Percentiles rank a stretch among this genome's conserved stretches.
These are phyloP conservation scores for Fraxinus cuspidata DNA, from an alignment of 257 asterid genomes.

Conservation along the genomic window DNA sequence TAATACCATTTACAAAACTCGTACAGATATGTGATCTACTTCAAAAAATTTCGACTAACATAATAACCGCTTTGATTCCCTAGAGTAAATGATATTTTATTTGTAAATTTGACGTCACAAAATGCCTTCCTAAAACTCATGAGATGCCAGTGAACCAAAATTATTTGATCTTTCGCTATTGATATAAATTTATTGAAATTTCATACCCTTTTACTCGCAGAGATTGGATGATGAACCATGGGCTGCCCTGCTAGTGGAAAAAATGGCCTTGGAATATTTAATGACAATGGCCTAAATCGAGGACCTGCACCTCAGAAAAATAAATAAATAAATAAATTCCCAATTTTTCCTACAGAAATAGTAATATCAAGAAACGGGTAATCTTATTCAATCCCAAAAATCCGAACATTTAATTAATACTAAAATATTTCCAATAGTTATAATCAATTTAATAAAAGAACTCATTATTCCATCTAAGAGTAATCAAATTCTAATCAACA, in stretches of 20 bases:
- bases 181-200: no score
- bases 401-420: constrained; percentile 3
- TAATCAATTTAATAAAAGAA: constrained; percentile 10
- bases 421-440: not conserved
- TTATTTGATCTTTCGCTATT: no score
- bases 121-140: no score
- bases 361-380: constrained; percentile 23
- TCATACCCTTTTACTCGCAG: no score
- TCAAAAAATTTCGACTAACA: no score
- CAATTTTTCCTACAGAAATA: constrained; percentile 5
- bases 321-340: constrained; percentile 2
- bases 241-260: constrained; percentile 87
- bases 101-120: no score
- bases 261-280: constrained; percentile 78
- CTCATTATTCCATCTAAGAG: constrained; percentile 6
- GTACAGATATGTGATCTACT: no score
- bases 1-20: no score
- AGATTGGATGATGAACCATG: constrained; percentile 94
- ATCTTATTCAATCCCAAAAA: constrained; percentile 14
- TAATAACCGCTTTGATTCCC: no score
- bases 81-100: no score
- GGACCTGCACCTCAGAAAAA: constrained; percentile 66
- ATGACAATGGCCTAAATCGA: constrained; percentile 81
- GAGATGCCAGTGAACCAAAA: no score
- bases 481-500: constrained; percentile 19